Evolutionary conservation across 352 stramenopile genomes (phyloP).

Genomic region (Thraustochytrium sp.): DNA sequence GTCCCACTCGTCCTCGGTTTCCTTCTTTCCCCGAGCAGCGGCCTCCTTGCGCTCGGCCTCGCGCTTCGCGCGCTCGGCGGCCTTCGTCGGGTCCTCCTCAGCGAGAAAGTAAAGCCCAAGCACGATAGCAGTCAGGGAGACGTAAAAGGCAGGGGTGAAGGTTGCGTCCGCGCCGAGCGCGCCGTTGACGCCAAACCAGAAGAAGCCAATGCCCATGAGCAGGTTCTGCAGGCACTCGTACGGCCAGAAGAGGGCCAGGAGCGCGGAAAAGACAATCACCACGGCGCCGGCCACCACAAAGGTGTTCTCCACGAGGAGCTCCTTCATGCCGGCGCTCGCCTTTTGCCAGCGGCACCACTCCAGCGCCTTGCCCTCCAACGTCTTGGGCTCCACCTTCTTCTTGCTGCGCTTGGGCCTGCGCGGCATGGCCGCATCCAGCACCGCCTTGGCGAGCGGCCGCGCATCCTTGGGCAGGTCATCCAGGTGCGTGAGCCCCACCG

Average conservation of each 20-base stretch:
- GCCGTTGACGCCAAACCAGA: conserved; percentile 37
- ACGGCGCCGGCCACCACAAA: conserved; percentile 9
- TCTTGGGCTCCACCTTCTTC: not conserved
- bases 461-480: too few relatives aligned
- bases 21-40: not conserved
- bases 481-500: too few relatives aligned
- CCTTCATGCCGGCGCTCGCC: not conserved
- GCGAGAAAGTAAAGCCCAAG: conserved; percentile 17
- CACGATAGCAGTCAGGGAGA: not conserved
- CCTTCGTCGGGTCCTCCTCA: not conserved
- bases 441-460: too few relatives aligned
- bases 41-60: too few relatives aligned
- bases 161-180: not conserved
- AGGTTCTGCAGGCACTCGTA: conserved; percentile 36
- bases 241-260: conserved; percentile 23
- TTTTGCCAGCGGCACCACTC: conserved; percentile 14
- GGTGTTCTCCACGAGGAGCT: conserved; percentile 12
- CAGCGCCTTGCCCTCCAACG: not conserved
- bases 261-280: not conserved
- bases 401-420: not conserved
- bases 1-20: conserved; percentile 27
- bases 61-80: not conserved
- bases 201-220: conserved; percentile 23
- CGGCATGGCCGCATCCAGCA: not conserved
- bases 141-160: not conserved